Evolutionary conservation across 2,329 filamentous ascomycete genomes (phyloP).

Genomic region (Aureobasidium pullulans): DNA sequence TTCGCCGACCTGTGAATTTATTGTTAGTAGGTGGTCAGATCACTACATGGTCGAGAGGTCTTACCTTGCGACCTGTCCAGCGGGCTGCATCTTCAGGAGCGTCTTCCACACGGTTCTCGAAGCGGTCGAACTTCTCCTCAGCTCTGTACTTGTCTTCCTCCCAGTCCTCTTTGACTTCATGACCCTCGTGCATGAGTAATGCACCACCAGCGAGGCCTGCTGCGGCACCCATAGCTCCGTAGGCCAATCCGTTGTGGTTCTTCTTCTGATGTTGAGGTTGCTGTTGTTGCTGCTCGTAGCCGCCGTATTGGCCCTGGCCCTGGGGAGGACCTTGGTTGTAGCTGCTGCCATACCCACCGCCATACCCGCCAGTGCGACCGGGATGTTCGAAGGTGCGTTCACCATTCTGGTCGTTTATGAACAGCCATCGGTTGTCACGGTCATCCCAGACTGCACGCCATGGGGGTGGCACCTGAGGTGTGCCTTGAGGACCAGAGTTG

Average conservation of each 20-base stretch:
- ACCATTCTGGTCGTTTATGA: slow-evolving; percentile 41
- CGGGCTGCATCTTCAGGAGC: slow-evolving; percentile 37
- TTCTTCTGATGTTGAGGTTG: neutral
- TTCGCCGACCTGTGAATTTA: slow-evolving; percentile 27
- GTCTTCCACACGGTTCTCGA: slow-evolving; percentile 29
- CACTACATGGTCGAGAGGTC: neutral
- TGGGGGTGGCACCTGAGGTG: slow-evolving; percentile 31
- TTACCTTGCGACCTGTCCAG: slow-evolving; percentile 36
- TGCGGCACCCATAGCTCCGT: slow-evolving; percentile 34
- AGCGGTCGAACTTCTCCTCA: slow-evolving; percentile 20
- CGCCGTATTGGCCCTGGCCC: slow-evolving; percentile 16
- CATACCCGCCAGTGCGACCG: slow-evolving; percentile 13
- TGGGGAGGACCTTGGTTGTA: slow-evolving; percentile 17
- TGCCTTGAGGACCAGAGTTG: slow-evolving; percentile 4
- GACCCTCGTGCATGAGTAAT: slow-evolving; percentile 38
- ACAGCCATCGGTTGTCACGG: slow-evolving; percentile 35
- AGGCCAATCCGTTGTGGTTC: slow-evolving; percentile 27
- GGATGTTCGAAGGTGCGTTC: slow-evolving; percentile 36
- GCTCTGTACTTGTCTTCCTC: slow-evolving; percentile 24
- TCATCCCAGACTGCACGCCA: slow-evolving; percentile 41
- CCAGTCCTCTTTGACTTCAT: slow-evolving; percentile 30
- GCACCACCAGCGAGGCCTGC: slow-evolving; percentile 38
- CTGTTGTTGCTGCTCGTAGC: neutral
- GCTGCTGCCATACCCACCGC: slow-evolving; percentile 17
- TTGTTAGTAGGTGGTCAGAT: neutral